Evolutionary conservation across 2,329 filamentous ascomycete genomes (phyloP).

Genomic region (Lachnellula occidentalis): DNA sequence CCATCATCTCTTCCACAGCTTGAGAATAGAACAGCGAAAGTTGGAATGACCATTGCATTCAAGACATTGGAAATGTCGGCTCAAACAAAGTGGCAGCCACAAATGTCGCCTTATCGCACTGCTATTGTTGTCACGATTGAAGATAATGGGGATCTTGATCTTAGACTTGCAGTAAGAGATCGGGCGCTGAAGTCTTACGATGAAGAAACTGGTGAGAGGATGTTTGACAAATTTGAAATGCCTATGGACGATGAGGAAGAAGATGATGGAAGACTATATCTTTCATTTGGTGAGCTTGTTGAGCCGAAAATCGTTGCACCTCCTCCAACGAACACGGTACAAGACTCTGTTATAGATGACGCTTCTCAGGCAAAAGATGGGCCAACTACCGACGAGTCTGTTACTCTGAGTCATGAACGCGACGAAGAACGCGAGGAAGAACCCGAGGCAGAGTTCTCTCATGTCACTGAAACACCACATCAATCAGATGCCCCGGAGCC

Average conservation of each 20-base stretch:
- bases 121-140: slow-evolving; percentile 56
- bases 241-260: slow-evolving; percentile 53
- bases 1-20: slow-evolving; percentile 48
- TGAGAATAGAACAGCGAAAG: slow-evolving; percentile 40
- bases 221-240: slow-evolving; percentile 75
- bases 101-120: slow-evolving; percentile 56
- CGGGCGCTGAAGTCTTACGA: slow-evolving; percentile 56
- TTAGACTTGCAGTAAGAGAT: slow-evolving; percentile 67
- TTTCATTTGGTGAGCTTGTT: slow-evolving; percentile 58
- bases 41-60: slow-evolving; percentile 65
- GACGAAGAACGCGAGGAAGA: slow-evolving; percentile 16
- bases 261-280: slow-evolving; percentile 55
- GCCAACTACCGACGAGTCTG: slow-evolving; percentile 12
- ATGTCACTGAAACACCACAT: slow-evolving; percentile 26
- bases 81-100: slow-evolving; percentile 61
- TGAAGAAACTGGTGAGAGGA: slow-evolving; percentile 60
- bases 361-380: slow-evolving; percentile 10
- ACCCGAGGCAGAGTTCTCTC: slow-evolving; percentile 22
- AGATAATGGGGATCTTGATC: slow-evolving; percentile 48
- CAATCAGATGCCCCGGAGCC: slow-evolving; percentile 17
- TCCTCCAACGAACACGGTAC: slow-evolving; percentile 26
- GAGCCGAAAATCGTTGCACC: slow-evolving; percentile 60
- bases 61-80: slow-evolving; percentile 57
- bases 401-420: slow-evolving; percentile 10
- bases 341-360: slow-evolving; percentile 7